phyloP scores from a whole-genome alignment of 2,329 filamentous ascomycete genomes.

The Colletotrichum magnum region DNA sequence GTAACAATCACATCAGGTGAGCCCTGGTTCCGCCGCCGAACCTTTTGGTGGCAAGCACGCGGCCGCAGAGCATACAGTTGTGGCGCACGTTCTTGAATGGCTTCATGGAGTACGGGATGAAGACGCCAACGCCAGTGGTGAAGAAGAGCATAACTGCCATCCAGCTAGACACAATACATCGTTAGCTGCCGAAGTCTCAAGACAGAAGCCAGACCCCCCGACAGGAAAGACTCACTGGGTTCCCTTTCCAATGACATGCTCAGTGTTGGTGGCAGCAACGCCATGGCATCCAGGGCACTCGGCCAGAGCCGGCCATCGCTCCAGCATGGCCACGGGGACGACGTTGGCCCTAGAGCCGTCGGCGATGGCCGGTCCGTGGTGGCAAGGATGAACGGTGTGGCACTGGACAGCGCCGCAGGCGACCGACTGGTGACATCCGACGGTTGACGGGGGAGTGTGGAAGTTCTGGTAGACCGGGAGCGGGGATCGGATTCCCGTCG shows the following conservation, averaged over 20 bases:
- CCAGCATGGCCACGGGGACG: slow-evolving; percentile 32
- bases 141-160: slow-evolving; percentile 39
- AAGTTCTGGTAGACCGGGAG: slow-evolving; percentile 28
- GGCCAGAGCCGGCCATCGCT: slow-evolving; percentile 29
- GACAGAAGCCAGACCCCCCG: background rate
- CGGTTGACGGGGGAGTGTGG: slow-evolving; percentile 24
- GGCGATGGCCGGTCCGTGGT: background rate
- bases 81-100: slow-evolving; percentile 39
- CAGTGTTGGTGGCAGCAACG: slow-evolving; percentile 19
- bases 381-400: slow-evolving; percentile 8
- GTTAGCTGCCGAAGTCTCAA: background rate
- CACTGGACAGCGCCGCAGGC: slow-evolving; percentile 1
- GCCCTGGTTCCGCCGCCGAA: slow-evolving; percentile 36
- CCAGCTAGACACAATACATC: background rate
- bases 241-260: slow-evolving; percentile 36
- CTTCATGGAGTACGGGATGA: slow-evolving; percentile 33
- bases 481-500: slow-evolving; percentile 13
- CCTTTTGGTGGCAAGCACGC: slow-evolving; percentile 24
- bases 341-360: slow-evolving; percentile 23
- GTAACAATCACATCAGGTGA: slow-evolving; percentile 23
- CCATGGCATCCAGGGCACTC: slow-evolving; percentile 37
- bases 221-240: slow-evolving; percentile 29
- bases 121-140: slow-evolving; percentile 34
- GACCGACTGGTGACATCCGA: background rate
- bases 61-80: slow-evolving; percentile 34